Evolutionary conservation across 352 stramenopile species (phyloP), one percentile per base, ranked within the genome.

Genomic region (Thraustotheca clavata): DNA sequence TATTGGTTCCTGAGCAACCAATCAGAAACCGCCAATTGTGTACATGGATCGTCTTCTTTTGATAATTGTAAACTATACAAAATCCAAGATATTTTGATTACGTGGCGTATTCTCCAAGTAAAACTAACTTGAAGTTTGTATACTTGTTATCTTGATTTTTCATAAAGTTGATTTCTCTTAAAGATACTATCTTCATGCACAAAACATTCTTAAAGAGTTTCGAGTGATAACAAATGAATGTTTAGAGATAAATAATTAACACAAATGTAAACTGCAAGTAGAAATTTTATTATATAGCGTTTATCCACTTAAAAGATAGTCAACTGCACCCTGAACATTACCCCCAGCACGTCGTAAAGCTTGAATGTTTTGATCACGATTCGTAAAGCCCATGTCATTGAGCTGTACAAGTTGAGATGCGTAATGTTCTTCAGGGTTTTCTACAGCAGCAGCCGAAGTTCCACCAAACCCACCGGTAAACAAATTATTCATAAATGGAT

Each of bases 241-340:
- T 18, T 24, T 24, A 18, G 5, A 35, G 22, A 20, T 26, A 22
- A 9, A 60, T 3, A 60, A 41, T 59, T 43, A 36, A 47, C 22
- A 60, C 16, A 43, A 26, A 48, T 18, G 38, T 46, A 46, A 46
- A 46, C 38, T 46, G 18, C n/a, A 18, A 46, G n/a, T 18, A n/a
- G 18, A 46, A n/a, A 46, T n/a, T 66, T 76, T 87, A 66, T 83
- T 77, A 48, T 72, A 63, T 39, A n/a, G n/a, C n/a, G n/a, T n/a
- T n/a, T n/a, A n/a, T n/a, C 85, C 85, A 39, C 83, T 88, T 41
- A 97, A 73, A 54, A 97, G 69, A 20, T 87, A 83, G 48, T 97
- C 89, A 3, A 97, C 86, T 4, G 89, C 89, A 2, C 84, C 83
- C 63, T 96, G 87, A 31, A 97, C 87, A 68, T 97, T 96, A 50